Evolutionary conservation across 495 filamentous ascomycete species (phyloP), one percentile per base, ranked within the genome.

Genomic region (Durotheca rogersii): DNA sequence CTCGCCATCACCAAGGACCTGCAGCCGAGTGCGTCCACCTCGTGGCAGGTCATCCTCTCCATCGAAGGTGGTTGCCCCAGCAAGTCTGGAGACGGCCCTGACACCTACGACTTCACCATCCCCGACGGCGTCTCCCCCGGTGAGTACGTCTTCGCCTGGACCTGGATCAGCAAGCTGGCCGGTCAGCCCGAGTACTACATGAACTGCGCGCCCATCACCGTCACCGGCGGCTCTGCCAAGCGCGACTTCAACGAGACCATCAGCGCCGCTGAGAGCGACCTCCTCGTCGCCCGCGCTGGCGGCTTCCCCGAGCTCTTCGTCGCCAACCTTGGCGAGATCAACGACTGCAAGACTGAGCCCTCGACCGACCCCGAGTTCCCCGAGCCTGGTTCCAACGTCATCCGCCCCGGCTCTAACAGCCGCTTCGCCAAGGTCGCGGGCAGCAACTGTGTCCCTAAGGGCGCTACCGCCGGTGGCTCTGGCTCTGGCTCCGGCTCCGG

Each of bases 11-110:
- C 90, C 11, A 88, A 89, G 60, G 89, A 94, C 59, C 64, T 66
- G 3, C 57, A 72, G 2, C 81, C 83, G 3, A 79, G 67, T 44
- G 73, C 72, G 47, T 71, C 76, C 51, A 79, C 82, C 50, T 58
- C 58, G 0, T 95, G 82, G 74, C 82, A 88, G 65, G 90, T 94
- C 53, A 87, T 93, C 58, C 81, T 92, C 58, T 88, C 85, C 2
- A 85, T 95, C 32, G 73, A 87, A 29, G 88, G 88, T n/a, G 86
- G 85, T 25, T 95, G 89, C 64, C 89, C 89, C 0, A 70, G 81
- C 6, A 71, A 68, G 43, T 56, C 68, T 35, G 61, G 67, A 0
- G 52, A 51, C 2, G 80, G 77, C 7, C 65, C 67, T 27, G 61
- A 68, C 30, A 67, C 51, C 0, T 83, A 83, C 67, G 53, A 66